Base-by-base conservation (phyloP, 2,329 filamentous ascomycete genomes). In the Beauveria pseudobassiana region DNA sequence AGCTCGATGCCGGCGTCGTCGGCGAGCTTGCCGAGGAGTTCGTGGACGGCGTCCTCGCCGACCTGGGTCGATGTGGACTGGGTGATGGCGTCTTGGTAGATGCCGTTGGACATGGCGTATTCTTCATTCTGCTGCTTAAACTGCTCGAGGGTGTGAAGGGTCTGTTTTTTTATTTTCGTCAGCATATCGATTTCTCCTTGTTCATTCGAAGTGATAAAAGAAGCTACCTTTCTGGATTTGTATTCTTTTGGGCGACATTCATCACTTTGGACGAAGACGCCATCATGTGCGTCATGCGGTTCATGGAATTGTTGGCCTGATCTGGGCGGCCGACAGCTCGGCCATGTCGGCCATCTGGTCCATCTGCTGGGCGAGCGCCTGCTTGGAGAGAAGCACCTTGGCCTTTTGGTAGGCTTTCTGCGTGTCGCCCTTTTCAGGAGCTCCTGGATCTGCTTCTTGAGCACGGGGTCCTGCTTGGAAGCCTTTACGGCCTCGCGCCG, bases 1-100 rank as follows among this genome's bases (percentile, higher is more conserved):
- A 96, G 79, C 74, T 95, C 89, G 58, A 96, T 84, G 59, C 92
- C 92, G 10, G 90, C 91, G 74, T 96, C 91, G 73, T 96, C 92
- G 65, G 91, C 91, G 49, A 95, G 85, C 76, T 96, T 89, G 65
- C 85, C 88, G 76, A 96, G 88, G 64, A 96, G 77, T 67, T 91
- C 87, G 73, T 96, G 91, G 2, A 96, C 91, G 67, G 93, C 91
- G 67, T 96, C 91, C 72, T 96, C 75, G 78, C 90, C 77, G 77
- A 93, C 73, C 80, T 90, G 72, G 78, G 88, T 69, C 75, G 90
- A 73, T 1, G 91, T 96, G 43, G 88, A 89, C 64, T 89, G 87
- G 24, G 84, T 86, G 64, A 93, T 93, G 63, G 91, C 90, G 70
- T 93, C 91, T 74, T 93, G 90, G 75, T 95, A 95, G 75, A 93